Base-by-base conservation (phyloP, 495 filamentous ascomycete species). In the Talaromyces adpressus region DNA sequence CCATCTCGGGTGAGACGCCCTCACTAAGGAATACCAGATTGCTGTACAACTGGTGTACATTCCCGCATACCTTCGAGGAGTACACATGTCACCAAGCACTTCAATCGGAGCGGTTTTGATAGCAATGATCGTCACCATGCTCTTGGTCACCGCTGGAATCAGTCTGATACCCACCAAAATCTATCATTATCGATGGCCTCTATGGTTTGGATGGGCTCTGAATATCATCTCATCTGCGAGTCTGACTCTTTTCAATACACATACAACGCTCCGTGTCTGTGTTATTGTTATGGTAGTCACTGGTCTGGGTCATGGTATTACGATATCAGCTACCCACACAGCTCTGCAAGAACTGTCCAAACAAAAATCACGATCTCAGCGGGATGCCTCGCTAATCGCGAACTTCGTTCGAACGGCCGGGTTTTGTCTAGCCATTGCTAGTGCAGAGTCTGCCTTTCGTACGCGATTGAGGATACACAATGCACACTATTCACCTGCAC, bases 161-260 rank as follows among this genome's bases (percentile, higher is more conserved):
- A 84, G 81, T 0, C 66, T 74, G n/a, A 20, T 81, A 2, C 77
- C 83, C 5, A 74, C 79, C 2, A 77, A 75, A 7, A 75, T 72
- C 7, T 82, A 83, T 20, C 70, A 66, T 32, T 87, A 80, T 65
- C 77, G 79, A 2, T 84, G 80, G 81, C 72, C 80, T 0, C 73
- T 87, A 45, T 86, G 82, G 79, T 30, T 62, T 30, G 85, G 85
- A 27, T 87, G 84, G 83, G 64, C 72, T 5, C 32, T 85, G 4
- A 73, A 72, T 1, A 76, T 52, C 16, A 32, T 18, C 3, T 62
- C 60, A 32, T 47, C 41, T 52, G 60, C 23, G 23, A 30, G 41
- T 53, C 5, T 53, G 41, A 53, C 60, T 20, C 12, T 53, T 12
- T 52, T 52, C 45, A 34, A 49, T 25, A 30, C 47, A 16, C 18